Evolutionary conservation across 1,139 yeast species (phyloP).

Genomic region (Nadsonia starkeyi-henricii): DNA sequence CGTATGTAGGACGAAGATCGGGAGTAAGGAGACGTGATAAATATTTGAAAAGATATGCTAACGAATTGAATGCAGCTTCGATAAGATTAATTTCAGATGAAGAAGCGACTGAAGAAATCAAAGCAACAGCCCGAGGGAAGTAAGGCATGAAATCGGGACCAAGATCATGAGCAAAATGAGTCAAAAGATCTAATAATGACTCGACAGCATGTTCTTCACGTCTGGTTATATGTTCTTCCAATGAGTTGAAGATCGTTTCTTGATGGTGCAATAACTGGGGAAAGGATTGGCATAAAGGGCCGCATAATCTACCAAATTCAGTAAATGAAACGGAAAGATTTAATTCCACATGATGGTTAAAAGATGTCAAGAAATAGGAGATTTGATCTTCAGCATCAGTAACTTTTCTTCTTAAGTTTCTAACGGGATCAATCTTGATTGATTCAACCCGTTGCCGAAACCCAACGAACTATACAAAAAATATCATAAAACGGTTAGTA

Average conservation of each 20-base stretch:
- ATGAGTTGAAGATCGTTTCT: constrained; percentile 39
- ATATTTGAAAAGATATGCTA: constrained; percentile 85
- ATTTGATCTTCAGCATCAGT: constrained; percentile 47
- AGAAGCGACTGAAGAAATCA: constrained; percentile 40
- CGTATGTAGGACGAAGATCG: constrained; percentile 57
- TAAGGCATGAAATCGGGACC: constrained; percentile 80
- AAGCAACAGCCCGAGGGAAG: constrained; percentile 39
- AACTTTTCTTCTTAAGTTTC: constrained; percentile 47
- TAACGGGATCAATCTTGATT: constrained; percentile 72
- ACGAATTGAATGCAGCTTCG: constrained; percentile 72
- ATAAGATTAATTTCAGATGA: constrained; percentile 42
- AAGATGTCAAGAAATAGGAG: constrained; percentile 66
- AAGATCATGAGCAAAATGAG: constrained; percentile 83
- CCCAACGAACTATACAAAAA: constrained; percentile 35
- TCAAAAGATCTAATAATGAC: constrained; percentile 64
- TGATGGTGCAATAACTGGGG: constrained; percentile 75
- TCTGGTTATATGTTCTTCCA: constrained; percentile 35
- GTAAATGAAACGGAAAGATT: constrained; percentile 66
- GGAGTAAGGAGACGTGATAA: constrained; percentile 47
- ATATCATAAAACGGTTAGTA: too few species aligned
- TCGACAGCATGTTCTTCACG: constrained; percentile 65
- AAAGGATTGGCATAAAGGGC: constrained; percentile 47
- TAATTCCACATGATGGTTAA: constrained; percentile 79
- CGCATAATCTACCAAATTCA: constrained; percentile 44
- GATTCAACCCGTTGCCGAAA: constrained; percentile 75